Evolutionary conservation across 805 yeast species (phyloP), one percentile per base, ranked within the genome.

Genomic region (Nakazawaea holstii): DNA sequence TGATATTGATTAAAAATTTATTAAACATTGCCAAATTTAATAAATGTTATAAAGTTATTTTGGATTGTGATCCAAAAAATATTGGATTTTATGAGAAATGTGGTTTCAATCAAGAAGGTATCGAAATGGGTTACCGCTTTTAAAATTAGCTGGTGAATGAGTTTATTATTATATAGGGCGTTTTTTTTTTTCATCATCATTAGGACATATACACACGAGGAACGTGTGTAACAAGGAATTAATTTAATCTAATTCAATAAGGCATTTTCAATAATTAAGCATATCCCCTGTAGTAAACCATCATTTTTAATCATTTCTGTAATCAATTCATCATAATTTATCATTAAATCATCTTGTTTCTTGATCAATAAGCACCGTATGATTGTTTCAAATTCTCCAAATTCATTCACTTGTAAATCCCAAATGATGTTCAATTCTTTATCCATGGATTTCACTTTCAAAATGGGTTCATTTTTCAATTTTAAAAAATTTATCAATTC

Each of bases 51-150:
- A 92, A 92, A 68, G 83, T 87, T 14, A 88, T 92, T 37, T 70
- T 92, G 57, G 97, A 92, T 68, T 92, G 98, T 66, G 84, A 85
- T 47, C 80, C 77, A n/a, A 77, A 80, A 50, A 92, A 92, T 59
- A 84, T 81, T 33, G 83, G 79, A 4, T 92, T 92, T 64, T 92
- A 92, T 63, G 87, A 87, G 56, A 91, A 89, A 64, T 92, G 98
- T 70, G 95, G 91, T 2, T 82, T 79, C 61, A 61, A 62, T 13
- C 68, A 74, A 48, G 84, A 77, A 24, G 94, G 94, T 11, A 64
- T 77, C 35, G 88, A 83, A 58, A 86, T 86, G 95, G 76, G 76
- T 39, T 68, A 60, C 49, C 68, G 86, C 50, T 73, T 70, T 50
- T 61, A 52, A 53, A 8, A n/a, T n/a, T 6, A 9, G 8, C 9